Conservation (phyloP, 2,329 filamentous ascomycete species). For the Metarhizium anisopliae region DNA sequence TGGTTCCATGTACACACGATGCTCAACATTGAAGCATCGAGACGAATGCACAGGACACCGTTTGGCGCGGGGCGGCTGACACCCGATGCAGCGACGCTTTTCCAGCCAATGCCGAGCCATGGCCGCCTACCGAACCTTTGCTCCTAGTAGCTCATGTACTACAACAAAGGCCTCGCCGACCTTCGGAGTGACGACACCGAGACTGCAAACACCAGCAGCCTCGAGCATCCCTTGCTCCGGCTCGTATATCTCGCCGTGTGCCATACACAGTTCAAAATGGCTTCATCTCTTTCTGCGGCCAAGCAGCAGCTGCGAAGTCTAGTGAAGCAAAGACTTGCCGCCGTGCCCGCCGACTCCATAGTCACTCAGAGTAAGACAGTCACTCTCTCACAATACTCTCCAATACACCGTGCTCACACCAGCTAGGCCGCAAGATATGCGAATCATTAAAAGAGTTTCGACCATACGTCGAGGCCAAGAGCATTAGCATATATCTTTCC, state of each 20-base stretch:
- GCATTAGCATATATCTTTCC: slow-evolving; percentile 81
- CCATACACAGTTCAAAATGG: not conserved
- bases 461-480: slow-evolving; percentile 65
- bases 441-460: slow-evolving; percentile 55
- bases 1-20: no score
- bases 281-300: slow-evolving; percentile 30
- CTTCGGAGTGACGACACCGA: slow-evolving; percentile 21
- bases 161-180: slow-evolving; percentile 51
- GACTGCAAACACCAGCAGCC: slow-evolving; percentile 8
- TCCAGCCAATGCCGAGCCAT: no score
- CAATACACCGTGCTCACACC: slow-evolving; percentile 38
- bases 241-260: not conserved
- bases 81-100: no score
- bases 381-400: not conserved
- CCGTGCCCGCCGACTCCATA: slow-evolving; percentile 53
- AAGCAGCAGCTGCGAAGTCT: slow-evolving; percentile 68
- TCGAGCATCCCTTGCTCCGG: not conserved
- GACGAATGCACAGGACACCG: no score
- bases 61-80: no score
- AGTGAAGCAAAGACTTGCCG: slow-evolving; percentile 59
- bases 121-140: no score
- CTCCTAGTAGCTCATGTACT: not conserved
- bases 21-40: no score
- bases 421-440: slow-evolving; percentile 56
- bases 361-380: slow-evolving; percentile 57